Percentiles rank a stretch among this genome's conserved stretches.
Conservation (phyloP, 805 yeast species). For the Zygosaccharomyces siamensis region DNA sequence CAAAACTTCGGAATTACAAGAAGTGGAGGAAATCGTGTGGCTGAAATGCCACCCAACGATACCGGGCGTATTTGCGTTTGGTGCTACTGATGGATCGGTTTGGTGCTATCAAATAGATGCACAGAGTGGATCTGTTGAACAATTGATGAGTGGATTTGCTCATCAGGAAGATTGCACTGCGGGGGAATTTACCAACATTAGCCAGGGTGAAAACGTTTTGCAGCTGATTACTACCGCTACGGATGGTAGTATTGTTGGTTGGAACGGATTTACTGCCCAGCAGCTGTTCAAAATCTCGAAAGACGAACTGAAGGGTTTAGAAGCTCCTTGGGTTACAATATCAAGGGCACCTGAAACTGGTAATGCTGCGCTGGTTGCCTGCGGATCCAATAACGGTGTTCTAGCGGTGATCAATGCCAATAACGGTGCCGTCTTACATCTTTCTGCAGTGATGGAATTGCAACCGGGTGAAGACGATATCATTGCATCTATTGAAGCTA, state of each 20-base stretch:
- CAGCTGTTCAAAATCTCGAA: conserved; percentile 63
- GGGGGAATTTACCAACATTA: conserved; percentile 66
- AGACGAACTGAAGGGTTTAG: conserved; percentile 62
- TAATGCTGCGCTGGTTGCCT: conserved; percentile 55
- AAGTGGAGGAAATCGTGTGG: conserved; percentile 89
- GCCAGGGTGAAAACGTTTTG: conserved; percentile 51
- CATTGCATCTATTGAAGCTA: conserved; percentile 71
- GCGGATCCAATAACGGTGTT: conserved; percentile 86
- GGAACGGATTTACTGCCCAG: conserved; percentile 82
- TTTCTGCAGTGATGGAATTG: conserved; percentile 59
- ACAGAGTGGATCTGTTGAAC: conserved; percentile 49
- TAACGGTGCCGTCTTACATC: conserved; percentile 64
- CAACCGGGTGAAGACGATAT: conserved; percentile 51
- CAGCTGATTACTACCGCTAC: conserved; percentile 72
- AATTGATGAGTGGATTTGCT: conserved; percentile 71
- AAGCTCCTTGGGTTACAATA: conserved; percentile 86
- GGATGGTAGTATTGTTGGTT: conserved; percentile 79
- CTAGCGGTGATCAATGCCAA: conserved; percentile 72
- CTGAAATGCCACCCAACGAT: conserved; percentile 72
- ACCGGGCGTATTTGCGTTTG: conserved; percentile 75
- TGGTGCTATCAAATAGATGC: conserved; percentile 80
- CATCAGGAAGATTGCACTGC: conserved; percentile 78
- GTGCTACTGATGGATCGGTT: conserved; percentile 87
- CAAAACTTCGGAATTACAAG: conserved; percentile 63
- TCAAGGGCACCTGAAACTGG: conserved; percentile 37